These are phyloP conservation scores for Cercospora sp. DNA, from an alignment of 2,329 filamentous ascomycete species.

Conservation along the genomic window DNA sequence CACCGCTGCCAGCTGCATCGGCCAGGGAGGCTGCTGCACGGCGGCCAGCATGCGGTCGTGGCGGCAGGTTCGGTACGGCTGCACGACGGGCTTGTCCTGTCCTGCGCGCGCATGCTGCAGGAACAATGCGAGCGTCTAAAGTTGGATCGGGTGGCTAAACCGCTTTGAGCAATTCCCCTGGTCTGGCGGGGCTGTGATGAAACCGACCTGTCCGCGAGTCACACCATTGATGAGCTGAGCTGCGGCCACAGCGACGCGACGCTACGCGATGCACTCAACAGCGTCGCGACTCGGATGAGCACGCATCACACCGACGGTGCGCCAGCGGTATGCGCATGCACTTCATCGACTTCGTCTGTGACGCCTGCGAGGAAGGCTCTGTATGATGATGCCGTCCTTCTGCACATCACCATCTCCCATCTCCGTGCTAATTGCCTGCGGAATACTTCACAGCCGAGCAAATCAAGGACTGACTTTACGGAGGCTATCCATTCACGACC, in stretches of 20 bases:
- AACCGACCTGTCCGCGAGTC: not conserved
- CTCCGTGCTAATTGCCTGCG: not conserved
- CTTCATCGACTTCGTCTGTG: not conserved
- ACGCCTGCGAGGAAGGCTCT: not conserved
- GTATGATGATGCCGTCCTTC: not conserved
- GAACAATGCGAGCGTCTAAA: not conserved
- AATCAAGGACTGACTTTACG: not conserved
- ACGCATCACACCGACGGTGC: not conserved
- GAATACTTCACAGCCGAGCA: conserved; percentile 3
- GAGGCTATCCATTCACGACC: conserved; percentile 5
- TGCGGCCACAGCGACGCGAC: not conserved
- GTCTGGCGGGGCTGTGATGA: not conserved
- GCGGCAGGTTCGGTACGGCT: not conserved
- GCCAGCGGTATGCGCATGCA: not conserved
- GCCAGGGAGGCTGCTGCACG: not conserved
- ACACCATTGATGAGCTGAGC: not conserved
- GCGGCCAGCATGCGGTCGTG: not conserved
- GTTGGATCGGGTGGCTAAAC: not conserved
- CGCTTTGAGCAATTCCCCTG: not conserved
- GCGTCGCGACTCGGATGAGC: not conserved
- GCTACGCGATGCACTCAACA: not conserved
- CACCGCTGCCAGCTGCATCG: not conserved
- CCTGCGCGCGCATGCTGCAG: not conserved
- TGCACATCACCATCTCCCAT: not conserved
- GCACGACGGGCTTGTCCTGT: not conserved